phyloP scores from a whole-genome alignment of 2,329 filamentous ascomycete species.

The Chrysosporium queenslandicum region DNA sequence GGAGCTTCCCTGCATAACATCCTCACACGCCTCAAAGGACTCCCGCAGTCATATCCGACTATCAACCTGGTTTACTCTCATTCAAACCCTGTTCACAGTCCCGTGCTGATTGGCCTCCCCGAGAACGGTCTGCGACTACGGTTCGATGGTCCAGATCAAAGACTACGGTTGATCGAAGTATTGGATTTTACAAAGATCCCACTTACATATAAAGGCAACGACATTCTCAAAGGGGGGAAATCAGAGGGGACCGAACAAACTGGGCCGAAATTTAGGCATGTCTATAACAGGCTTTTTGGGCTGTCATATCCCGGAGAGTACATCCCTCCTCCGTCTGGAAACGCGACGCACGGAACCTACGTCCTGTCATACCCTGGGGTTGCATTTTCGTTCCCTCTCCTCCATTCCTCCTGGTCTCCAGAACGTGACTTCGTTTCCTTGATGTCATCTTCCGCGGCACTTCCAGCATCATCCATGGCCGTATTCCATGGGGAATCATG shows the following conservation, averaged over 20 bases:
- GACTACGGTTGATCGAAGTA: slow-evolving; percentile 81
- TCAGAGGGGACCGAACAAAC: slow-evolving; percentile 22
- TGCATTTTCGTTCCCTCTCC: slow-evolving; percentile 79
- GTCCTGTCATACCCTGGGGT: slow-evolving; percentile 90
- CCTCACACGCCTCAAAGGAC: slow-evolving; percentile 75
- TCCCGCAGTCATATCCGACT: slow-evolving; percentile 70
- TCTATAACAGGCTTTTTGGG: slow-evolving; percentile 88
- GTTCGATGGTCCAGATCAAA: slow-evolving; percentile 89
- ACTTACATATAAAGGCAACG: slow-evolving; percentile 70
- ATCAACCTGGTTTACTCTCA: slow-evolving; percentile 74
- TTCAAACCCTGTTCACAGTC: slow-evolving; percentile 61
- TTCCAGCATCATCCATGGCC: slow-evolving; percentile 74
- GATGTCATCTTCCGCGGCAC: slow-evolving; percentile 65
- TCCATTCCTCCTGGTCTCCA: slow-evolving; percentile 62
- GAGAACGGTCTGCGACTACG: slow-evolving; percentile 79
- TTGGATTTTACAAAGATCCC: slow-evolving; percentile 78
- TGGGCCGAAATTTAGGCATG: slow-evolving; percentile 73
- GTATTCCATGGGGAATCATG: slow-evolving; percentile 86
- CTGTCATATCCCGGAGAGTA: slow-evolving; percentile 93
- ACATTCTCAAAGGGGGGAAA: slow-evolving; percentile 55
- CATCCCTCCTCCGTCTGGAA: slow-evolving; percentile 52
- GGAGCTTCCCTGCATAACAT: slow-evolving; percentile 87
- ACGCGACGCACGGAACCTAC: slow-evolving; percentile 59
- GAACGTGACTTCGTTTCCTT: slow-evolving; percentile 72
- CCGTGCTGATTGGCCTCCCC: slow-evolving; percentile 65